Base-by-base conservation (phyloP, 768 basidiomycete species). In the Mycena chlorophos region DNA sequence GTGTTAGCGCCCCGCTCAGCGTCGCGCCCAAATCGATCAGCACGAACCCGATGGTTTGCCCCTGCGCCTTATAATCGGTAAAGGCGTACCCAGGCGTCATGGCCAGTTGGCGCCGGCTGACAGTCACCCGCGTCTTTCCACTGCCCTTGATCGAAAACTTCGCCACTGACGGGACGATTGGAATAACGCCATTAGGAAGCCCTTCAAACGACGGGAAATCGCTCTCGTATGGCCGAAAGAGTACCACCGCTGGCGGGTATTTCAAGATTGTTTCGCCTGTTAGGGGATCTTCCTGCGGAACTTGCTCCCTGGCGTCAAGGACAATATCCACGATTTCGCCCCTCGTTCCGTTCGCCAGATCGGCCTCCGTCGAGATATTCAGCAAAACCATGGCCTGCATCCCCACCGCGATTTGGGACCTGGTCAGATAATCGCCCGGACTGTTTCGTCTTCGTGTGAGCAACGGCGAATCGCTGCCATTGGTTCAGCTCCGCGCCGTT, bases 11-110 rank as follows among this genome's bases (percentile, higher is more conserved):
- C 16, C 69, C 69, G 0, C 61, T 54, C 2, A 72, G 75, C 12
- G 72, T 74, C 42, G 57, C 58, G 5, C 66, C 67, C 4, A 78
- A 69, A 56, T 79, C 75, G 2, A 79, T 69, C 1, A 78, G 49
- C 0, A 73, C 70, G 19, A 61, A 40, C 0, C 56, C 45, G 1
- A 79, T 65, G 1, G 76, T 79, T 55, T 79, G 76, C 0, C 76
- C 78, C 58, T 80, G 77, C 2, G 71, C 60, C 26, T 67, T 46
- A 52, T 76, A 78, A 56, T 77, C 75, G 0, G 74, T 77, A 61
- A 79, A 78, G 2, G 72, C 69, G 49, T 75, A 78, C 23, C 73
- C 74, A 0, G 65, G 53, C 3, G 73, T 74, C 2, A 76, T 56
- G 2, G 73, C 66, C 29, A 63, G 68, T 52, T 77, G 71, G 0